Evolutionary conservation across 2,329 filamentous ascomycete genomes (phyloP).

Genomic region (Mariannaea sp.): DNA sequence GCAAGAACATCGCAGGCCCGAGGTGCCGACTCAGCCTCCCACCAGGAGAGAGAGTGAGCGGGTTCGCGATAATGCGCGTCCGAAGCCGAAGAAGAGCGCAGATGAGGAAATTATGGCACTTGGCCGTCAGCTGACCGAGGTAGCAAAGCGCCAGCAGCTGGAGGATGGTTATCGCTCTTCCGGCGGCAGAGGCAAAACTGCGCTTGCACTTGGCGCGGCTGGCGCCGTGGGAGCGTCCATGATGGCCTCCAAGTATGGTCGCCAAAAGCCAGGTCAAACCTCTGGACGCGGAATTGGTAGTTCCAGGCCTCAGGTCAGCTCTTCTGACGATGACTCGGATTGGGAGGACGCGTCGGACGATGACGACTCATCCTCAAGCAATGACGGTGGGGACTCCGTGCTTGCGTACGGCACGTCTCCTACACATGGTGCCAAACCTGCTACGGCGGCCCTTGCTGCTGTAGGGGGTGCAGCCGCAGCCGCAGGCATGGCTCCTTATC

Average conservation of each 20-base stretch:
- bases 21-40: constrained; percentile 23
- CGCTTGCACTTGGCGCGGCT: constrained; percentile 31
- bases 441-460: constrained; percentile 36
- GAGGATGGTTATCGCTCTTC: constrained; percentile 52
- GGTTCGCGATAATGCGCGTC: not conserved
- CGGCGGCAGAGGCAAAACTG: constrained; percentile 31
- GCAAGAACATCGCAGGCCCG: constrained; percentile 26
- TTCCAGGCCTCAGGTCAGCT: constrained; percentile 48
- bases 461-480: constrained; percentile 49
- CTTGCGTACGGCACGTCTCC: constrained; percentile 44
- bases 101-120: constrained; percentile 63
- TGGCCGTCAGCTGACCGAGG: constrained; percentile 58
- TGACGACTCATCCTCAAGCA: constrained; percentile 49
- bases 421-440: constrained; percentile 33
- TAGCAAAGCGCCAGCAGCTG: constrained; percentile 55
- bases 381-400: constrained; percentile 44
- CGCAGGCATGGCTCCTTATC: constrained; percentile 46
- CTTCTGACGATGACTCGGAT: constrained; percentile 54
- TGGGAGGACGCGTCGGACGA: constrained; percentile 63
- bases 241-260: constrained; percentile 45
- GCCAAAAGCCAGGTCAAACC: constrained; percentile 42
- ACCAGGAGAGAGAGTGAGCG: constrained; percentile 13
- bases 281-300: constrained; percentile 45
- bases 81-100: constrained; percentile 45
- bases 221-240: constrained; percentile 49